These are phyloP conservation scores for Coemansia sp. DNA, from an alignment of 192 early-diverging fungal genomes.

Conservation along the genomic window DNA sequence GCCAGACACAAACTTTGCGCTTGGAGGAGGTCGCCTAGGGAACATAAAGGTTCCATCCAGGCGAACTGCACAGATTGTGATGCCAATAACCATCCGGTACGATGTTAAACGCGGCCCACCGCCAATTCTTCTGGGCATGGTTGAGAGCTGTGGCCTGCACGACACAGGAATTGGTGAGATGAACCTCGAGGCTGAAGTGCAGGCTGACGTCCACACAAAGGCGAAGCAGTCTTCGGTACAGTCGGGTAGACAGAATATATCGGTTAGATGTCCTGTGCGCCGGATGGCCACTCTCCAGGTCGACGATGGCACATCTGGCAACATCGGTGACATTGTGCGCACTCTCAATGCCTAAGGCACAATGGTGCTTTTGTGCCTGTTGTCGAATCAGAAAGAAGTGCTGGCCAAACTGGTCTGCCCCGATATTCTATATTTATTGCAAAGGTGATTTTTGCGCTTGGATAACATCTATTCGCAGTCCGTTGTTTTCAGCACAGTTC, in stretches of 20 bases:
- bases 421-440: neutral
- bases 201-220: conserved; percentile 48
- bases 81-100: conserved; percentile 47
- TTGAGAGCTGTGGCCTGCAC: conserved; percentile 52
- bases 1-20: conserved; percentile 55
- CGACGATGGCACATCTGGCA: conserved; percentile 46
- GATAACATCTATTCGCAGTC: too few species aligned
- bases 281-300: conserved; percentile 49
- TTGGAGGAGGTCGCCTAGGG: conserved; percentile 49
- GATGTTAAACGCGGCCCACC: conserved; percentile 54
- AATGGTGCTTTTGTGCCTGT: neutral
- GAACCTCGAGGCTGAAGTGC: conserved; percentile 47
- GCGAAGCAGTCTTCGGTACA: conserved; percentile 42
- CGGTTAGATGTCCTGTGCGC: conserved; percentile 47
- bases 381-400: neutral
- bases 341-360: conserved; percentile 29
- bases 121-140: conserved; percentile 48
- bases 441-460: neutral
- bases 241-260: conserved; percentile 44
- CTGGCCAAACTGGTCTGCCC: neutral
- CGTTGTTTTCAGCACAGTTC: too few species aligned
- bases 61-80: conserved; percentile 36
- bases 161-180: conserved; percentile 50
- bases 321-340: conserved; percentile 50
- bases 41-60: conserved; percentile 39